Evolutionary conservation across 2,329 filamentous ascomycete species (phyloP), one percentile per base, ranked within the genome.

Genomic region (Diaporthe ampelina): DNA sequence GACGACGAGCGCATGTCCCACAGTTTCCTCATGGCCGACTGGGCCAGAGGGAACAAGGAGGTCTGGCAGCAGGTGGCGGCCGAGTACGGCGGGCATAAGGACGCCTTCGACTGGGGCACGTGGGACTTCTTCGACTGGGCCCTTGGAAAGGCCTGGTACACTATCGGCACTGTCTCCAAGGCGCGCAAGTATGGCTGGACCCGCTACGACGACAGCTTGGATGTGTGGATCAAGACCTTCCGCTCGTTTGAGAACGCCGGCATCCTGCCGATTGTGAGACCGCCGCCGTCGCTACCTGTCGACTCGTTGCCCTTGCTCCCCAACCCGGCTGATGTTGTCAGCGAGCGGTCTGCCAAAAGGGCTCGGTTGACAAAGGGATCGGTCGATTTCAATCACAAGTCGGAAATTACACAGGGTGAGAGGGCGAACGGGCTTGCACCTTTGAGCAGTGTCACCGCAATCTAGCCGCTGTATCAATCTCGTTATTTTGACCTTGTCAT

Each of bases 111-210:
- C 56, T 76, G 74, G 73, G 75, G 70, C n/a, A 76, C 73, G 21
- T 76, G 75, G 75, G 73, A 73, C 17, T 72, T 76, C 43, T 61
- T 76, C 21, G 70, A 76, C 50, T 76, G 75, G 75, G 50, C 48
- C 9, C 45, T 74, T 10, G 75, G 75, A 9, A 73, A 76, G 29
- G 68, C 65, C 24, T 76, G 75, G 73, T 32, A 45, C n/a, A 73
- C 75, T 4, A 72, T 75, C 17, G 40, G 56, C 11, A 72, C 67
- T 0, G 68, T 76, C 4, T 32, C 58, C 29, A 75, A 75, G 63
- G 75, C 75, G 19, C 73, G 75, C 19, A 75, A 75, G 50, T 76
- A 72, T 24, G 75, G 75, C 10, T 76, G 73, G 73, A 71, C 3
- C 19, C 50, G 74, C 7, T 73, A 67, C 19, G 75, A 76, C 56